Evolutionary conservation across 1,139 yeast genomes (phyloP).

Genomic region (Saccharomyces uvarum): DNA sequence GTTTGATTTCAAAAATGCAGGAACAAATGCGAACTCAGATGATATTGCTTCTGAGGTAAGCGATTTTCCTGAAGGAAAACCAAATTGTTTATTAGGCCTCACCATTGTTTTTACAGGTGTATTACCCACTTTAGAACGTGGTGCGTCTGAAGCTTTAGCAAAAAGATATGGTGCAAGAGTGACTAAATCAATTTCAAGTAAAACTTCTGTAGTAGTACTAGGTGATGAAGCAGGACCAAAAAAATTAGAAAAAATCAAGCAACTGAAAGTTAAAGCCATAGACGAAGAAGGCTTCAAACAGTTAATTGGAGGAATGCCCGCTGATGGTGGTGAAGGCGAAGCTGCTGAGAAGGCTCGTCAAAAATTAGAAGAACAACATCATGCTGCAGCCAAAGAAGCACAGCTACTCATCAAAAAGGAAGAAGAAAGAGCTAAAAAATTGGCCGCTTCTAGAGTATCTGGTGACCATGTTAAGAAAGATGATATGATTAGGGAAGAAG

Average conservation of each 20-base stretch:
- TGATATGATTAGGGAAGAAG: conserved; percentile 32
- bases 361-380: conserved; percentile 63
- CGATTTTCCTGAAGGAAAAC: conserved; percentile 59
- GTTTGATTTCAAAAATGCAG: conserved; percentile 22
- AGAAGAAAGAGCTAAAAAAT: conserved; percentile 9
- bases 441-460: conserved; percentile 21
- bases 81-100: conserved; percentile 76
- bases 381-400: conserved; percentile 45
- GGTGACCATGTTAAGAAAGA: conserved; percentile 20
- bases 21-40: conserved; percentile 8
- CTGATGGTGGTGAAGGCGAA: conserved; percentile 80
- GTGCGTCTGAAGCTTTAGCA: conserved; percentile 66
- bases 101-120: conserved; percentile 93
- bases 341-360: conserved; percentile 65
- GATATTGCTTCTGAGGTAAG: conserved; percentile 10
- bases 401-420: conserved; percentile 37
- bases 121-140: conserved; percentile 71
- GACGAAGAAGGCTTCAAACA: conserved; percentile 80
- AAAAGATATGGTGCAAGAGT: conserved; percentile 91
- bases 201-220: conserved; percentile 80
- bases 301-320: conserved; percentile 73
- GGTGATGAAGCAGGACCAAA: conserved; percentile 98
- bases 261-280: conserved; percentile 67
- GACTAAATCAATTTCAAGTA: conserved; percentile 76
- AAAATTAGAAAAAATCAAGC: conserved; percentile 75